phyloP scores from a whole-genome alignment of 257 asterid genomes.

The Petunia axillaris region DNA sequence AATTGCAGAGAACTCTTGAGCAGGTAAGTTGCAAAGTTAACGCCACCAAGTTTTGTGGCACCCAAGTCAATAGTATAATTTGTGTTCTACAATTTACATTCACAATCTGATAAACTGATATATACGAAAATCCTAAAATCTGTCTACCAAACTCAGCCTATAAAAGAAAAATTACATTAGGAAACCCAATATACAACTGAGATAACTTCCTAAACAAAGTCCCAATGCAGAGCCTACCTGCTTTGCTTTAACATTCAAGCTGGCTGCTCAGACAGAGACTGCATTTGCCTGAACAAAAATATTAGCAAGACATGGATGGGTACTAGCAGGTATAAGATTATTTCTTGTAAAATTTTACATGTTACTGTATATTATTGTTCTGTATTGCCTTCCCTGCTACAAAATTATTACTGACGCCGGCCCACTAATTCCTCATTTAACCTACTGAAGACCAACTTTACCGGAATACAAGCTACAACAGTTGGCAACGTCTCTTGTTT shows the following conservation, averaged over 20 bases:
- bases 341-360: constrained; percentile 67
- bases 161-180: not conserved
- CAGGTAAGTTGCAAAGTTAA: not conserved
- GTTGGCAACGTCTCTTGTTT: constrained; percentile 55
- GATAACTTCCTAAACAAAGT: constrained; percentile 14
- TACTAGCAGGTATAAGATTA: constrained; percentile 40
- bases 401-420: constrained; percentile 56
- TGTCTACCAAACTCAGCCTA: not conserved
- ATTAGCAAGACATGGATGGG: constrained; percentile 31
- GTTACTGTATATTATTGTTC: constrained; percentile 45
- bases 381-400: constrained; percentile 32
- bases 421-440: constrained; percentile 81
- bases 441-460: constrained; percentile 90
- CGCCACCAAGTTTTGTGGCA: constrained; percentile 23
- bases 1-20: not conserved
- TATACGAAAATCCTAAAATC: not conserved
- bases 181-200: constrained; percentile 21
- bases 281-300: constrained; percentile 23
- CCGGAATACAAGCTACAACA: constrained; percentile 86
- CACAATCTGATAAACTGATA: constrained; percentile 11
- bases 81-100: constrained; percentile 13
- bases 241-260: constrained; percentile 2
- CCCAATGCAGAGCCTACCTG: constrained; percentile 52
- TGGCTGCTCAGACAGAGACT: not conserved
- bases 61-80: constrained; percentile 9